A percentile compares a stretch with the other conserved stretches of the same genome.
These are phyloP conservation scores for Clarireedia monteithiana DNA, from an alignment of 2,329 filamentous ascomycete genomes.

Conservation along the genomic window DNA sequence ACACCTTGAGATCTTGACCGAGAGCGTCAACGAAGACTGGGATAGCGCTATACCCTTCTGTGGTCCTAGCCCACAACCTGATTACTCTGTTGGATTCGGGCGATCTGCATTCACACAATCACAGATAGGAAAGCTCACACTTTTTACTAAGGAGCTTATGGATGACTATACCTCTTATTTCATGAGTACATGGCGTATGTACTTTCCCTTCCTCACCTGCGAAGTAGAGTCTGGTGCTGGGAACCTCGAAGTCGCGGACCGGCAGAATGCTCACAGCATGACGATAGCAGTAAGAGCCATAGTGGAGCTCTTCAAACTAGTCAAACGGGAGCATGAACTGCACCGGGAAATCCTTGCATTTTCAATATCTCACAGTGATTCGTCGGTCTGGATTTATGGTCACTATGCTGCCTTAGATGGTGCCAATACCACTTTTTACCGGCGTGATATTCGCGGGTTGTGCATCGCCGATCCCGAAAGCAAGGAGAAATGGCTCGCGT, in stretches of 20 bases:
- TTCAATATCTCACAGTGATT: conserved; percentile 2
- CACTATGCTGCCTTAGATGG: conserved; percentile 25
- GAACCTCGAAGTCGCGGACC: conserved; percentile 32
- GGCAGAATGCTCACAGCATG: conserved; percentile 33
- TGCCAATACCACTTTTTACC: conserved; percentile 21
- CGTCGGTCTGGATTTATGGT: conserved; percentile 26
- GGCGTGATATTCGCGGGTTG: conserved; percentile 25
- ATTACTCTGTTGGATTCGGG: conserved; percentile 32
- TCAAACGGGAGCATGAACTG: conserved; percentile 14
- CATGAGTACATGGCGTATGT: conserved; percentile 39
- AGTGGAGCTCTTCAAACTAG: conserved; percentile 23
- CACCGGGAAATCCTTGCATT: conserved; percentile 31
- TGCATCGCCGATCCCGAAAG: conserved; percentile 19
- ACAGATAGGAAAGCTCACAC: conserved; percentile 34
- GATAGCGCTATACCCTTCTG: conserved; percentile 32
- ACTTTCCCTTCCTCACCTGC: conserved; percentile 42
- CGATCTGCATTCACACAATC: conserved; percentile 33
- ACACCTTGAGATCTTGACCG: conserved; percentile 29
- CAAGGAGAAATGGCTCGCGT: conserved; percentile 24
- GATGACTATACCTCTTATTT: conserved; percentile 29
- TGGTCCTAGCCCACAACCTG: conserved; percentile 14
- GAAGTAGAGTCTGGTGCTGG: conserved; percentile 39
- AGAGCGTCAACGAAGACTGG: conserved; percentile 38
- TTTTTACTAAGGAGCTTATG: conserved; percentile 20
- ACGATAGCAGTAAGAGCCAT: conserved; percentile 31